phyloP scores from a whole-genome alignment of 345 rosid genomes.

The Gynandropsis gynandra region DNA sequence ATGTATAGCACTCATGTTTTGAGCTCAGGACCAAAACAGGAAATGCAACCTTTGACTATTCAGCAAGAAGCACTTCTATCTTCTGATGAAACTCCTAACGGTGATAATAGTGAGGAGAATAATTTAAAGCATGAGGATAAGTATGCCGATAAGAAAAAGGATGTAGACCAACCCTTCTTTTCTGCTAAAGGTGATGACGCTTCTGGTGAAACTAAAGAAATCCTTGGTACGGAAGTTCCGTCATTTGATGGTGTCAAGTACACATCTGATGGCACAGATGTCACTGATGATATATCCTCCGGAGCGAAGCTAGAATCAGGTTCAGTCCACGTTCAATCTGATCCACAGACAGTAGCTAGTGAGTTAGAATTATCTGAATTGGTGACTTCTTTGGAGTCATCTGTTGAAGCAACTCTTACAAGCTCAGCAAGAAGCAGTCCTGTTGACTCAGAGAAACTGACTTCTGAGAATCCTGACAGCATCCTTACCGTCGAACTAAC shows the following conservation, averaged over 20 bases:
- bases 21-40: conserved; percentile 48
- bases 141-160: conserved; percentile 30
- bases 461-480: conserved; percentile 31
- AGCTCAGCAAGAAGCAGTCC: conserved; percentile 25
- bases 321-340: conserved; percentile 28
- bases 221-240: conserved; percentile 21
- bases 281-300: conserved; percentile 19
- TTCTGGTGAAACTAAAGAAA: conserved; percentile 25
- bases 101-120: conserved; percentile 29
- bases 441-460: conserved; percentile 25
- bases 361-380: conserved; percentile 25
- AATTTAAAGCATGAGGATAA: conserved; percentile 24
- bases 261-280: conserved; percentile 25
- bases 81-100: conserved; percentile 29
- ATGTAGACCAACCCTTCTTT: conserved; percentile 24
- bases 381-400: conserved; percentile 24
- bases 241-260: conserved; percentile 21
- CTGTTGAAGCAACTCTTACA: conserved; percentile 32
- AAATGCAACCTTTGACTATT: conserved; percentile 58
- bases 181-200: conserved; percentile 34
- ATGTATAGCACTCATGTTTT: not conserved
- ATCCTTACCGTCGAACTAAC: conserved; percentile 25
- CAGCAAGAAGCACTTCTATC: conserved; percentile 48
- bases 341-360: conserved; percentile 18
- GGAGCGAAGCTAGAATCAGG: conserved; percentile 32